phyloP scores from a whole-genome alignment of 2,329 filamentous ascomycete species.

The Metarhizium rileyi region DNA sequence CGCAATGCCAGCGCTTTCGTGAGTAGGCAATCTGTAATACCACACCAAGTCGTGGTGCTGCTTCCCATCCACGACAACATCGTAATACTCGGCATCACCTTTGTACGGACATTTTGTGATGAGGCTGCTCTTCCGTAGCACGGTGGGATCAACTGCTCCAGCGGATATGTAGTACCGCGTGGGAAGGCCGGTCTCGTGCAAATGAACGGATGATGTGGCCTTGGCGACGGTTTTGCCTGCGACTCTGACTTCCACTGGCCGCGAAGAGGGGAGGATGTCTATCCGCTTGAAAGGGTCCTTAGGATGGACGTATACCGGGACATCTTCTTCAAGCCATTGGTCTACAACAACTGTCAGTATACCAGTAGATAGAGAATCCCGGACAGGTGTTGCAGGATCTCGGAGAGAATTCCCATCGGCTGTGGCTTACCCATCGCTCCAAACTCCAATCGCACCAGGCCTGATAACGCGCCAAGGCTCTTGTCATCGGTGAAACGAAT shows the following conservation, averaged over 20 bases:
- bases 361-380: too few relatives aligned
- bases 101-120: slow-evolving; percentile 58
- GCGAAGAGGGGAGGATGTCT: slow-evolving; percentile 47
- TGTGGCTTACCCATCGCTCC: slow-evolving; percentile 20
- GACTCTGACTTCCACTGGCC: slow-evolving; percentile 40
- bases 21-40: slow-evolving; percentile 50
- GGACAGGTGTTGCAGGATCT: too few relatives aligned
- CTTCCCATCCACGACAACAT: slow-evolving; percentile 37
- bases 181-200: slow-evolving; percentile 51
- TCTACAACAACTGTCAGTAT: slow-evolving; percentile 14
- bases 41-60: slow-evolving; percentile 45
- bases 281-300: slow-evolving; percentile 59
- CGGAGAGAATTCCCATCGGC: background rate
- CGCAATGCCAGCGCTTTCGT: slow-evolving; percentile 45
- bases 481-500: slow-evolving; percentile 30
- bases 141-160: slow-evolving; percentile 34
- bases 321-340: slow-evolving; percentile 45
- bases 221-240: slow-evolving; percentile 37
- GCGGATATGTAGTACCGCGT: slow-evolving; percentile 50
- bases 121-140: slow-evolving; percentile 39
- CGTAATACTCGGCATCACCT: slow-evolving; percentile 53
- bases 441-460: slow-evolving; percentile 25
- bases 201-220: slow-evolving; percentile 36
- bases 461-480: slow-evolving; percentile 22
- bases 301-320: slow-evolving; percentile 49